phyloP scores from a whole-genome alignment of 352 stramenopile genomes.

The Phytophthora pisi region DNA sequence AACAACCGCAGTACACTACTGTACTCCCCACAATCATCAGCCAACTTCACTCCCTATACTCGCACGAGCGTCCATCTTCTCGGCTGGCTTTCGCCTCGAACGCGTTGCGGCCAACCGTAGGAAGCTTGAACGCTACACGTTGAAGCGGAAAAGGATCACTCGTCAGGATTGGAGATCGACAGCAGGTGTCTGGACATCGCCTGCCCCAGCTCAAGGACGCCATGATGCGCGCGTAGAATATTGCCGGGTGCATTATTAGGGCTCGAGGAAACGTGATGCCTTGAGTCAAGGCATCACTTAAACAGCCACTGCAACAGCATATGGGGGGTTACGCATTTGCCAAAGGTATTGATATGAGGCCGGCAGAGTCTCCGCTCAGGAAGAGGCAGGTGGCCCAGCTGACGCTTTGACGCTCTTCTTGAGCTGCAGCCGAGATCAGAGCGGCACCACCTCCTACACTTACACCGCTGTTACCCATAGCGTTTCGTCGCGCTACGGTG shows the following conservation, averaged over 20 bases:
- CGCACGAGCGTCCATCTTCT: neutral
- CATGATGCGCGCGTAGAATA: neutral
- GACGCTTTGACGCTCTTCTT: neutral
- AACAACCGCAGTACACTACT: too few species aligned
- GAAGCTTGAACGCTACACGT: neutral
- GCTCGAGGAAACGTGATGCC: neutral
- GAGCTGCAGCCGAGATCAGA: neutral
- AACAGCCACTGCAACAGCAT: neutral
- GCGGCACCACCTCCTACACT: too few species aligned
- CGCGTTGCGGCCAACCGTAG: neutral
- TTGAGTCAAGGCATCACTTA: neutral
- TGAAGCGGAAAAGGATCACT: constrained; percentile 2
- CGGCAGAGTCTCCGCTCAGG: neutral
- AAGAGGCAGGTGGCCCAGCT: neutral
- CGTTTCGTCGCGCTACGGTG: constrained; percentile 3
- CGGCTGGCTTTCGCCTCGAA: neutral
- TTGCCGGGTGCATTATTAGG: neutral
- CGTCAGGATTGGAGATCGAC: neutral
- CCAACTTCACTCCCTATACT: neutral
- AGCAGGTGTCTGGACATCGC: neutral
- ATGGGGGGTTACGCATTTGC: neutral
- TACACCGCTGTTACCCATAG: neutral
- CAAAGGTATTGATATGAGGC: too few species aligned
- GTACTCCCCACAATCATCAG: too few species aligned
- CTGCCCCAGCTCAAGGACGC: neutral